These are phyloP conservation scores for Pythium oligandrum DNA, from an alignment of 352 stramenopile genomes.

Conservation along the genomic window DNA sequence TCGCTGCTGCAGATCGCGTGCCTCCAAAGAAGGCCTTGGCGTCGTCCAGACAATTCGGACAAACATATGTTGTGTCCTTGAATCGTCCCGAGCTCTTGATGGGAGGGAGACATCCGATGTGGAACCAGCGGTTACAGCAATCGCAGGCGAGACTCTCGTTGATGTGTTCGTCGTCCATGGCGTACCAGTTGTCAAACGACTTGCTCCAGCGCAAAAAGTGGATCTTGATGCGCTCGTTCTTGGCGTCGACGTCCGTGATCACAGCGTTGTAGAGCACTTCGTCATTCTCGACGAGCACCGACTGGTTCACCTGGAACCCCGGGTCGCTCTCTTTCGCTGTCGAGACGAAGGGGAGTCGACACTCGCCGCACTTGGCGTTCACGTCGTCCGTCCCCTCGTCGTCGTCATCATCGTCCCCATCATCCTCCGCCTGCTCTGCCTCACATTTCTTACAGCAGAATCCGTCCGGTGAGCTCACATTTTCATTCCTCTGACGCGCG, in stretches of 20 bases:
- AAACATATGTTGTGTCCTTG: conserved; percentile 86
- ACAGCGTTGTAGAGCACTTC: conserved; percentile 85
- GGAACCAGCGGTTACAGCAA: conserved; percentile 86
- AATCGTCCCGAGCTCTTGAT: conserved; percentile 83
- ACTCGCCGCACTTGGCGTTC: conserved; percentile 64
- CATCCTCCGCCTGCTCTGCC: conserved; percentile 49
- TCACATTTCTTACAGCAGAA: conserved; percentile 79
- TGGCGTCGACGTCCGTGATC: conserved; percentile 75
- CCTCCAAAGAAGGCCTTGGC: conserved; percentile 61
- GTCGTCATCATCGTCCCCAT: conserved; percentile 43
- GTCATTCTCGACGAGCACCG: conserved; percentile 82
- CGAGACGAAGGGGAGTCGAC: conserved; percentile 46
- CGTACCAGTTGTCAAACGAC: conserved; percentile 86
- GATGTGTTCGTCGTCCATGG: conserved; percentile 86
- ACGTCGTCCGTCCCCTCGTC: conserved; percentile 42
- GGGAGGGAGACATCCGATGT: conserved; percentile 77
- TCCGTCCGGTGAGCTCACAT: conserved; percentile 43
- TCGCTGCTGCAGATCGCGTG: too few relatives aligned
- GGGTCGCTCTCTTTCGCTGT: conserved; percentile 15
- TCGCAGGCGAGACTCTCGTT: conserved; percentile 87
- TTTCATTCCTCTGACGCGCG: conserved; percentile 41
- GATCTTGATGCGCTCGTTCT: conserved; percentile 77
- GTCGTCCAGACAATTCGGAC: conserved; percentile 71
- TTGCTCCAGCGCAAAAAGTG: conserved; percentile 86
- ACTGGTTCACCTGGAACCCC: conserved; percentile 78